Conservation (phyloP, 2,329 filamentous ascomycete species). For the Cephalotrichum gorgonifer region DNA sequence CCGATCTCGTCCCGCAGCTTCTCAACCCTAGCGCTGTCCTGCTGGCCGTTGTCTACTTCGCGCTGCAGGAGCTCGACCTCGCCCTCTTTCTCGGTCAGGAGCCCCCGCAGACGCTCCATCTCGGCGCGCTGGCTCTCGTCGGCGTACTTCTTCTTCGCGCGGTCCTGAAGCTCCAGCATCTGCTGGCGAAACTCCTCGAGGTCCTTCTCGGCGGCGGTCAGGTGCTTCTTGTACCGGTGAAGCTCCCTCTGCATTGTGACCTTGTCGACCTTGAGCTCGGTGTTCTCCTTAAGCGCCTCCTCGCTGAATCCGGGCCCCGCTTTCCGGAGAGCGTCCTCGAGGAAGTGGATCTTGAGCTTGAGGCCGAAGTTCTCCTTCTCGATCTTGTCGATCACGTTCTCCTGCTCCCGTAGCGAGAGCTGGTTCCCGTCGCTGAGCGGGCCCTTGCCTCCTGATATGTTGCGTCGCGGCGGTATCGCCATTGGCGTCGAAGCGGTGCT, state of each 20-base stretch:
- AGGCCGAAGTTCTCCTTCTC: slow-evolving; percentile 98
- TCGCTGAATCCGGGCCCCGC: slow-evolving; percentile 84
- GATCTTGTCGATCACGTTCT: slow-evolving; percentile 89
- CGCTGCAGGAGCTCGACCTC: slow-evolving; percentile 51
- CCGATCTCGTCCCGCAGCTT: slow-evolving; percentile 64
- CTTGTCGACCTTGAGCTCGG: slow-evolving; percentile 87
- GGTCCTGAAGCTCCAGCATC: slow-evolving; percentile 72
- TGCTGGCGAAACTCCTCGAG: slow-evolving; percentile 76
- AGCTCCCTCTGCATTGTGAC: slow-evolving; percentile 84
- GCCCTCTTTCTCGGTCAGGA: slow-evolving; percentile 46
- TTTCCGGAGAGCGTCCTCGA: slow-evolving; percentile 83
- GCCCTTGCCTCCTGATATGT: slow-evolving; percentile 51
- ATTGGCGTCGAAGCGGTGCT: slow-evolving; percentile 78
- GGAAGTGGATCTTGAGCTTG: slow-evolving; percentile 93
- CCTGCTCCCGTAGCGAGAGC: slow-evolving; percentile 85
- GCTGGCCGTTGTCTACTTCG: slow-evolving; percentile 46
- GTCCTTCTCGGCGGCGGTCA: slow-evolving; percentile 74
- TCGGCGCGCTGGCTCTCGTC: slow-evolving; percentile 59
- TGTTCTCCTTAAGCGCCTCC: slow-evolving; percentile 84
- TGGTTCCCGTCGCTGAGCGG: slow-evolving; percentile 79
- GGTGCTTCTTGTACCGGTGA: slow-evolving; percentile 72
- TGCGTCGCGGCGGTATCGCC: slow-evolving; percentile 53
- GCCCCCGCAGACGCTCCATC: slow-evolving; percentile 44
- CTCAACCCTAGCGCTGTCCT: slow-evolving; percentile 48
- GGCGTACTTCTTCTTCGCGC: slow-evolving; percentile 63